Evolutionary conservation across 176 grass and related monocot species (phyloP).

Genomic region (Themeda triandra): DNA sequence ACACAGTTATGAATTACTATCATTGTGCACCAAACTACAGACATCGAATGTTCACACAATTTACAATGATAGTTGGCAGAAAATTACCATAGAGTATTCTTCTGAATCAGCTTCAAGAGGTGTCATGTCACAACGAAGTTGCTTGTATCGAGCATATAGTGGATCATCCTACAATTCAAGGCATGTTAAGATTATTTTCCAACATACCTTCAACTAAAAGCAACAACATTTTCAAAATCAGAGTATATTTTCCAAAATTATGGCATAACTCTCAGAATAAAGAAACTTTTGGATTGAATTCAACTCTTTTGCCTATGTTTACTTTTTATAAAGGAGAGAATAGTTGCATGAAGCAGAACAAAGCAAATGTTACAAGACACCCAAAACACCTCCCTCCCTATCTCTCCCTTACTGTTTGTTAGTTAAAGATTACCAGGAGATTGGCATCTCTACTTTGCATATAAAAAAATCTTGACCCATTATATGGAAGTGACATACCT

Average conservation of each 20-base stretch:
- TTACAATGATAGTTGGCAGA: slow-evolving; percentile 2
- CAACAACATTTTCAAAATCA: neutral
- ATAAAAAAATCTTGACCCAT: neutral
- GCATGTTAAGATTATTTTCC: slow-evolving; percentile 18
- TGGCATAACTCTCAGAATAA: neutral
- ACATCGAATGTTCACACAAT: neutral
- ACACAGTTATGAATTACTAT: neutral
- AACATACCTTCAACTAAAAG: neutral
- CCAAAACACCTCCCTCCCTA: too few species aligned
- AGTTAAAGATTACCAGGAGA: neutral
- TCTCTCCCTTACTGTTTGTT: neutral
- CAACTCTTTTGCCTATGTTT: neutral
- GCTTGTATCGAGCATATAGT: slow-evolving; percentile 69
- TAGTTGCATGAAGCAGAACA: neutral
- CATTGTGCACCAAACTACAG: neutral
- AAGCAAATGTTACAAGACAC: neutral
- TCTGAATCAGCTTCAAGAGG: slow-evolving; percentile 65
- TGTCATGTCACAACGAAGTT: slow-evolving; percentile 69
- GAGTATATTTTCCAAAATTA: neutral
- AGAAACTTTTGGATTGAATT: neutral
- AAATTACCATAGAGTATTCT: slow-evolving; percentile 80
- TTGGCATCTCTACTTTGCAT: neutral
- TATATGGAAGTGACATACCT: slow-evolving; percentile 42
- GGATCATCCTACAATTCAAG: slow-evolving; percentile 69
- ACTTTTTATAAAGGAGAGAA: neutral